phyloP scores from a whole-genome alignment of 805 yeast species.

The Hanseniaspora nectarophila region DNA sequence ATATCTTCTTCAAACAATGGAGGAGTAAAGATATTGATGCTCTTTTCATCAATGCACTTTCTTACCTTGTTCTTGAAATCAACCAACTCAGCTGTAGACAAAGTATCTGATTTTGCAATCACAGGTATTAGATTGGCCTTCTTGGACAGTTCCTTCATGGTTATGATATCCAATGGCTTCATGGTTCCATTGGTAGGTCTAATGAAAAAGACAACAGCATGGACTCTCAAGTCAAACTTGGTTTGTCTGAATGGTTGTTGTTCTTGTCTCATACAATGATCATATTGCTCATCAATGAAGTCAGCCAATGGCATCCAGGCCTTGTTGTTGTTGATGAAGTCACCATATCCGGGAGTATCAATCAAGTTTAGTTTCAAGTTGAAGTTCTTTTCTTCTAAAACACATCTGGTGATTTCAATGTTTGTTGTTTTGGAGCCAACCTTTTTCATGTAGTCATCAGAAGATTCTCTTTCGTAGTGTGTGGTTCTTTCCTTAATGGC shows the following conservation, averaged over 20 bases:
- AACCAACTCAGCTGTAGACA: slow-evolving; percentile 57
- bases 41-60: slow-evolving; percentile 72
- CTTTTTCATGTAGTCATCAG: slow-evolving; percentile 27
- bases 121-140: slow-evolving; percentile 82
- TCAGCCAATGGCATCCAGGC: slow-evolving; percentile 81
- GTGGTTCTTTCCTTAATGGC: slow-evolving; percentile 39
- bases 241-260: slow-evolving; percentile 68
- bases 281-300: slow-evolving; percentile 85
- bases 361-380: slow-evolving; percentile 63
- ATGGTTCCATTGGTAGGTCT: slow-evolving; percentile 85
- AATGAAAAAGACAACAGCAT: slow-evolving; percentile 79
- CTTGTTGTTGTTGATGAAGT: slow-evolving; percentile 71
- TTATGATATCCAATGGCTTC: slow-evolving; percentile 76
- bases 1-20: slow-evolving; percentile 30
- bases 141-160: slow-evolving; percentile 69
- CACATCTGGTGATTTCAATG: slow-evolving; percentile 67
- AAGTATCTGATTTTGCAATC: slow-evolving; percentile 78
- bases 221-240: slow-evolving; percentile 74
- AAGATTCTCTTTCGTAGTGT: slow-evolving; percentile 23
- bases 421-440: slow-evolving; percentile 60
- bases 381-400: slow-evolving; percentile 74
- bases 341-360: slow-evolving; percentile 93
- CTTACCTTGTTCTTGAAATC: slow-evolving; percentile 65
- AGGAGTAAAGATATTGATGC: slow-evolving; percentile 72
- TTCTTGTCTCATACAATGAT: slow-evolving; percentile 78